Evolutionary conservation across 805 yeast genomes (phyloP).

Genomic region (Candida chauliodis): DNA sequence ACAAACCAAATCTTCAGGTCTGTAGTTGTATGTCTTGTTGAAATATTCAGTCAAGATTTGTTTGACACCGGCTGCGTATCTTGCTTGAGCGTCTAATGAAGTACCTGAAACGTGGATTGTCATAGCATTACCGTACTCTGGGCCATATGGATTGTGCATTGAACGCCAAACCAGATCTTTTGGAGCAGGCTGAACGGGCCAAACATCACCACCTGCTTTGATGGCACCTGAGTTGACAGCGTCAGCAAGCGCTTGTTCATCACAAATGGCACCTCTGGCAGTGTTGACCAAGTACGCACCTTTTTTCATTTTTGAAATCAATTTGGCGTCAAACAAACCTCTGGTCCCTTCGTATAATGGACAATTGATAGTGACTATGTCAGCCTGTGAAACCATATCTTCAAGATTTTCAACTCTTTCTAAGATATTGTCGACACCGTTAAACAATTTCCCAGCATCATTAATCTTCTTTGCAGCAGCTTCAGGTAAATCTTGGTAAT

Average conservation of each 20-base stretch:
- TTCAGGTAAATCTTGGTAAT: slow-evolving; percentile 64
- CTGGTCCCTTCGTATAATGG: slow-evolving; percentile 70
- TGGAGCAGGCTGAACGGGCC: slow-evolving; percentile 85
- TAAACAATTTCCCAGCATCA: slow-evolving; percentile 31
- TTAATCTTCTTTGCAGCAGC: slow-evolving; percentile 43
- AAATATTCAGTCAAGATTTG: slow-evolving; percentile 62
- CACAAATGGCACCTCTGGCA: slow-evolving; percentile 79
- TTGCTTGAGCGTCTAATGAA: slow-evolving; percentile 72
- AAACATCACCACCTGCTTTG: slow-evolving; percentile 81
- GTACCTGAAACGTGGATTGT: slow-evolving; percentile 81
- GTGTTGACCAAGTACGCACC: slow-evolving; percentile 76
- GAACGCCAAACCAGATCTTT: slow-evolving; percentile 73
- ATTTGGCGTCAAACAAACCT: slow-evolving; percentile 64
- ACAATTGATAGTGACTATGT: slow-evolving; percentile 71
- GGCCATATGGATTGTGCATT: slow-evolving; percentile 61
- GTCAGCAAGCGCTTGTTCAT: slow-evolving; percentile 69
- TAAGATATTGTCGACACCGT: slow-evolving; percentile 53
- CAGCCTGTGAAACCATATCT: slow-evolving; percentile 64
- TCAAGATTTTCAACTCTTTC: slow-evolving; percentile 58
- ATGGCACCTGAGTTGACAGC: slow-evolving; percentile 67
- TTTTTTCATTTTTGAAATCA: slow-evolving; percentile 64
- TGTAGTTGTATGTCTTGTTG: slow-evolving; percentile 59
- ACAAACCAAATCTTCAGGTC: slow-evolving; percentile 73
- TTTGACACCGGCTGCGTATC: slow-evolving; percentile 70
- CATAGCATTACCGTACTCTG: slow-evolving; percentile 68